phyloP scores from a whole-genome alignment of 2,329 filamentous ascomycete genomes.

The Sphaerulina musiva region DNA sequence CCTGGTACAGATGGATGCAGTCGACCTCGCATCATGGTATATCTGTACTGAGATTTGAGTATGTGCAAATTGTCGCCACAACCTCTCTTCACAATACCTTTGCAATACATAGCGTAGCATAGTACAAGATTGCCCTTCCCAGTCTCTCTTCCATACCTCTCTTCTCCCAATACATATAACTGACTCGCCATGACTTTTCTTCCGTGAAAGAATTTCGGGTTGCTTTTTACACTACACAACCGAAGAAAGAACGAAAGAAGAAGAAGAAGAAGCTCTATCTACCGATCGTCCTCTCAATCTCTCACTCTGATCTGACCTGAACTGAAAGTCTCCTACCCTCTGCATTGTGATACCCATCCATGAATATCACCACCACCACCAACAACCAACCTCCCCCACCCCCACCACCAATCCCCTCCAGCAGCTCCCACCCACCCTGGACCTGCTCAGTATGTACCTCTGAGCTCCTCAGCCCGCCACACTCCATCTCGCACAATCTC shows the following conservation, averaged over 20 bases:
- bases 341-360: not conserved
- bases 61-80: not conserved
- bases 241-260: no score
- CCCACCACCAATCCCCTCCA: not conserved
- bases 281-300: not conserved
- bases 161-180: no score
- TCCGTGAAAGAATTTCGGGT: not conserved
- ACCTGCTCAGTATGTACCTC: slow-evolving; percentile 7
- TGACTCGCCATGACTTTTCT: not conserved
- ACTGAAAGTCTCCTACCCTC: not conserved
- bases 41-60: not conserved
- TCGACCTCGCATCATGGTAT: not conserved
- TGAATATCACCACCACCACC: not conserved
- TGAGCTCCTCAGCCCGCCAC: not conserved
- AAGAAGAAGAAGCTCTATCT: not conserved
- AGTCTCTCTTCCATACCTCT: not conserved
- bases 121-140: not conserved
- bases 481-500: not conserved
- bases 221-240: not conserved
- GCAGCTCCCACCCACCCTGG: slow-evolving; percentile 1
- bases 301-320: not conserved
- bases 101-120: not conserved
- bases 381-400: not conserved
- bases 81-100: not conserved
- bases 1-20: no score